Percentiles rank a stretch among this genome's conserved stretches.
Conservation (phyloP, 2,329 filamentous ascomycete genomes). For the Colletotrichum sp. region DNA sequence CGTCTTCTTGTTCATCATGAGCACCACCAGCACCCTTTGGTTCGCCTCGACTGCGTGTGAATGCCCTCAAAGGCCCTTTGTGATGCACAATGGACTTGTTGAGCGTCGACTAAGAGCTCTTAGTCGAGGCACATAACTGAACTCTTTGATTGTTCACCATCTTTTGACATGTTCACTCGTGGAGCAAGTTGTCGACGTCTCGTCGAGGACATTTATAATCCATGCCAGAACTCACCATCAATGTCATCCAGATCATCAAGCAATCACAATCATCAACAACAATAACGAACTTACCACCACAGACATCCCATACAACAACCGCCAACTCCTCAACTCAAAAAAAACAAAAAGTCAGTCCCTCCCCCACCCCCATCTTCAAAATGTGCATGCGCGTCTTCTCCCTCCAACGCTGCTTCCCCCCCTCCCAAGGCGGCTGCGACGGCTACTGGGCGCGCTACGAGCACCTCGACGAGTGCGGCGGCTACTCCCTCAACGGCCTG, state of each 20-base stretch:
- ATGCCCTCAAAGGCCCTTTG: not conserved
- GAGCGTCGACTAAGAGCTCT: not conserved
- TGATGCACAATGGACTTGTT: not conserved
- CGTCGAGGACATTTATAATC: not conserved
- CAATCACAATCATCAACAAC: not conserved
- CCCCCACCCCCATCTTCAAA: not conserved
- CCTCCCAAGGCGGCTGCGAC: constrained; percentile 1
- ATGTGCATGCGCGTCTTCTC: constrained; percentile 15
- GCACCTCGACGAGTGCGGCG: not conserved
- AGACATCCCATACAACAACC: not conserved
- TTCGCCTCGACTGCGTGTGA: not conserved
- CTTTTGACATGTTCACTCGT: not conserved
- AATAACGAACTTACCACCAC: not conserved
- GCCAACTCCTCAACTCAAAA: not conserved
- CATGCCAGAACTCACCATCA: not conserved
- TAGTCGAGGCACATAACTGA: not conserved
- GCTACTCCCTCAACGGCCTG: not conserved
- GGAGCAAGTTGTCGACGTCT: not conserved
- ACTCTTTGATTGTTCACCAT: not conserved
- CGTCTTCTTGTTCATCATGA: not conserved
- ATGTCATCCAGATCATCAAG: not conserved
- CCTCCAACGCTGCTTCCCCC: constrained; percentile 2
- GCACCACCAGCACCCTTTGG: not conserved
- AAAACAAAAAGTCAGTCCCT: not conserved
- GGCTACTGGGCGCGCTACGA: constrained; percentile 6